Evolutionary conservation across 257 asterid genomes (phyloP).

Genomic region (Echites panduratus): DNA sequence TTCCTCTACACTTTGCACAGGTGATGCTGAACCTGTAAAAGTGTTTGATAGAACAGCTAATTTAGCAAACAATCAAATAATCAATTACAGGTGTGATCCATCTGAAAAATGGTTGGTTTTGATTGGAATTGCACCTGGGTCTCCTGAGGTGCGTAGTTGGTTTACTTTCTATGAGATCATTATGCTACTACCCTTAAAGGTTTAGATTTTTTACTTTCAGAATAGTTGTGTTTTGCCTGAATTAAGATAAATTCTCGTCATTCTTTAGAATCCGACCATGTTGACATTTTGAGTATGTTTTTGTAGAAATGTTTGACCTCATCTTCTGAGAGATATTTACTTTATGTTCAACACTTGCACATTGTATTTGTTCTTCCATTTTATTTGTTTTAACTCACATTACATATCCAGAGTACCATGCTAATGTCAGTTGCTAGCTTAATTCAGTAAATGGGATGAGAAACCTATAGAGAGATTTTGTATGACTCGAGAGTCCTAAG

Average conservation of each 20-base stretch:
- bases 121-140: constrained; percentile 97
- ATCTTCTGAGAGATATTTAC: not conserved
- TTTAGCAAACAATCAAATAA: constrained; percentile 83
- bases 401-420: not conserved
- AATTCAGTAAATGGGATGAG: not conserved
- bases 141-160: constrained; percentile 68
- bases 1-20: constrained; percentile 32
- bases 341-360: not conserved
- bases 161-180: not conserved
- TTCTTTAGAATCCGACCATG: not conserved
- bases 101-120: constrained; percentile 98
- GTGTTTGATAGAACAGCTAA: constrained; percentile 96
- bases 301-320: not conserved
- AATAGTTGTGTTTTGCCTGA: not conserved
- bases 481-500: not conserved
- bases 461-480: not conserved
- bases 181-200: not conserved
- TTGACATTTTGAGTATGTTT: not conserved
- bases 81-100: constrained; percentile 92
- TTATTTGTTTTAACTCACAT: not conserved
- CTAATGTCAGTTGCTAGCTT: not conserved
- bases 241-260: not conserved
- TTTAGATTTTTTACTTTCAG: no score
- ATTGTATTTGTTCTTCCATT: not conserved
- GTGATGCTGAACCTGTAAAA: constrained; percentile 91